Evolutionary conservation across 2,329 filamentous ascomycete species (phyloP).

Genomic region (Ustulina deusta): DNA sequence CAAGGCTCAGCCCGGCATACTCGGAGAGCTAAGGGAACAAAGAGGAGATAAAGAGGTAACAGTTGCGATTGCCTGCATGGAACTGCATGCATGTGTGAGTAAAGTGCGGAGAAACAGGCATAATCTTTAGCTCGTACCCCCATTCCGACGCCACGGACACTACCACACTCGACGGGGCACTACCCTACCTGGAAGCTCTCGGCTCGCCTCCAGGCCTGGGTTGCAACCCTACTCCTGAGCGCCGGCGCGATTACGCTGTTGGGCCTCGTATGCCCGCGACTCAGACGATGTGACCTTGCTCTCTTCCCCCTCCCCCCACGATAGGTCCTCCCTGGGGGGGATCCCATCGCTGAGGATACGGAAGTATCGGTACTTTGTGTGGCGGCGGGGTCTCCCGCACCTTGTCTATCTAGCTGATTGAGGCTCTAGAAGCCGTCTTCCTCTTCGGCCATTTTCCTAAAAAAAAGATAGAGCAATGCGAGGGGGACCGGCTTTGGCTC

Average conservation of each 20-base stretch:
- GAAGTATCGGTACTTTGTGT: slow-evolving; percentile 48
- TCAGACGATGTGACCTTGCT: slow-evolving; percentile 37
- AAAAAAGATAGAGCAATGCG: slow-evolving; percentile 50
- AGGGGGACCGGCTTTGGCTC: slow-evolving; percentile 47
- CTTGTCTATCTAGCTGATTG: slow-evolving; percentile 47
- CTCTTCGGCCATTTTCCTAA: slow-evolving; percentile 50
- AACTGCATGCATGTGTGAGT: slow-evolving; percentile 37
- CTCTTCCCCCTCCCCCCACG: not conserved
- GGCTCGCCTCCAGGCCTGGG: slow-evolving; percentile 37
- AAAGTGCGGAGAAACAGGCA: slow-evolving; percentile 42
- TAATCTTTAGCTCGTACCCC: slow-evolving; percentile 27
- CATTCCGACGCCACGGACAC: slow-evolving; percentile 40
- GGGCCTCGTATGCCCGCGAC: slow-evolving; percentile 35
- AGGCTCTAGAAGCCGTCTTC: slow-evolving; percentile 53
- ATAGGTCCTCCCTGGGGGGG: not conserved
- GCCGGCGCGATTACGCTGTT: slow-evolving; percentile 33
- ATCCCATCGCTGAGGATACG: slow-evolving; percentile 34
- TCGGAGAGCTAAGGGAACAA: slow-evolving; percentile 23
- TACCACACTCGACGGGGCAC: slow-evolving; percentile 40
- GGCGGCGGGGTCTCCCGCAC: slow-evolving; percentile 52
- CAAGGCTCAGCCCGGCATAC: slow-evolving; percentile 34
- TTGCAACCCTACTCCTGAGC: slow-evolving; percentile 33
- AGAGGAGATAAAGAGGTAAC: slow-evolving; percentile 36
- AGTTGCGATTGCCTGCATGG: slow-evolving; percentile 36
- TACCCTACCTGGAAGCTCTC: slow-evolving; percentile 42